Conservation (phyloP, 805 yeast genomes). For the Diddensiella transvaalensis region DNA sequence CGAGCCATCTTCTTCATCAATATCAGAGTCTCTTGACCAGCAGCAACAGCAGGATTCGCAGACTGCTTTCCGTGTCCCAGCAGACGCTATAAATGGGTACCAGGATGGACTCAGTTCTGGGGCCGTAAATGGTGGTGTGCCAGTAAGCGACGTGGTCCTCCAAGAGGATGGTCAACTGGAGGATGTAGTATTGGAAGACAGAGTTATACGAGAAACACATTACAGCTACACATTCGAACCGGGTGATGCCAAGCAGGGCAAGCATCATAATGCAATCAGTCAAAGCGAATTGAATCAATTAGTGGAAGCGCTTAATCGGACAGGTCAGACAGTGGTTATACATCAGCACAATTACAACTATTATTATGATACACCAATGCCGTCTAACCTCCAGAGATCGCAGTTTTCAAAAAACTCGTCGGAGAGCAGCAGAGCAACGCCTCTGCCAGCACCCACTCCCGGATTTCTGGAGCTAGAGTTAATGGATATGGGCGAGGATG, state of each 20-base stretch:
- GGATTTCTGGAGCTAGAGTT: slow-evolving; percentile 23
- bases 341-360: slow-evolving; percentile 84
- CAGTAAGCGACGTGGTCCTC: not conserved
- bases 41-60: slow-evolving; percentile 5
- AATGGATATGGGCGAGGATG: slow-evolving; percentile 22
- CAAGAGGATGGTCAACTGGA: not conserved
- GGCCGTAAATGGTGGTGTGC: not conserved
- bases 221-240: not conserved
- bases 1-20: not conserved
- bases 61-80: too few relatives aligned
- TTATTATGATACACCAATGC: slow-evolving; percentile 32
- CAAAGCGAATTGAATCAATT: slow-evolving; percentile 26
- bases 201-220: not conserved
- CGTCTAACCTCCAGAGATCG: slow-evolving; percentile 4
- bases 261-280: not conserved
- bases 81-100: too few relatives aligned
- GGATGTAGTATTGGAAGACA: not conserved
- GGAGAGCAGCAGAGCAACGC: slow-evolving; percentile 6
- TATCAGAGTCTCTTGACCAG: slow-evolving; percentile 1
- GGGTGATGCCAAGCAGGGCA: not conserved
- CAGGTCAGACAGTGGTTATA: slow-evolving; percentile 47
- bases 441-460: slow-evolving; percentile 18
- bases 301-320: slow-evolving; percentile 23
- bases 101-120: not conserved
- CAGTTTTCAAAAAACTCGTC: not conserved